phyloP scores from a whole-genome alignment of 2,329 filamentous ascomycete species.

The Cordyceps javanica region DNA sequence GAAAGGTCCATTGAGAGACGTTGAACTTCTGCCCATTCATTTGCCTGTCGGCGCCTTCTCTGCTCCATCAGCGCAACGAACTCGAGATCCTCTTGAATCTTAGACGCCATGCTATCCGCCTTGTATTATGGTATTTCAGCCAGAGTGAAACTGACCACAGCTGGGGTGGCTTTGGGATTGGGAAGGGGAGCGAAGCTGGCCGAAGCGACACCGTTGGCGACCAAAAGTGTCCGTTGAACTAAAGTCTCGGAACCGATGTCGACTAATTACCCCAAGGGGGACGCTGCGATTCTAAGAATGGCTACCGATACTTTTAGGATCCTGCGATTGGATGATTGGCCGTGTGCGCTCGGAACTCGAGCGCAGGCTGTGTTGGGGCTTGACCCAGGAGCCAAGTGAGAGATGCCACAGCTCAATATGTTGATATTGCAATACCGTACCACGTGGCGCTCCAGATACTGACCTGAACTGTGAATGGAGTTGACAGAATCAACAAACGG shows the following conservation, averaged over 20 bases:
- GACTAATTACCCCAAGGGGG: too few relatives aligned
- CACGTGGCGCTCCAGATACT: too few relatives aligned
- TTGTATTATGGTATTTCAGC: background rate
- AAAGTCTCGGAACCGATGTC: too few relatives aligned
- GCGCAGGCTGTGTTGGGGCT: background rate
- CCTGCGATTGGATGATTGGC: background rate
- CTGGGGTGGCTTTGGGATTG: too few relatives aligned
- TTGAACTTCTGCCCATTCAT: background rate
- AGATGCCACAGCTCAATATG: background rate
- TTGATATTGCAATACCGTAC: background rate
- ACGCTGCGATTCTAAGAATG: too few relatives aligned
- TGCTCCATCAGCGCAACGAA: background rate
- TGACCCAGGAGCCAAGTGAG: background rate
- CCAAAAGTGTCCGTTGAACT: background rate
- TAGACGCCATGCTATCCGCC: background rate
- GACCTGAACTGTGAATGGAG: too few relatives aligned
- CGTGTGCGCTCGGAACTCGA: background rate
- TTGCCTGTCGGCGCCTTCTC: background rate
- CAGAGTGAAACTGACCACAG: too few relatives aligned
- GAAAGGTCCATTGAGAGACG: background rate
- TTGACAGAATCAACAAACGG: too few relatives aligned
- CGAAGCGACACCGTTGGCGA: too few relatives aligned
- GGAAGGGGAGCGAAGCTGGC: too few relatives aligned
- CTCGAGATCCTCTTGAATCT: background rate
- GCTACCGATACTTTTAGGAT: too few relatives aligned